phyloP scores from a whole-genome alignment of 2,329 filamentous ascomycete genomes.

The Neopestalotiopsis sp. region DNA sequence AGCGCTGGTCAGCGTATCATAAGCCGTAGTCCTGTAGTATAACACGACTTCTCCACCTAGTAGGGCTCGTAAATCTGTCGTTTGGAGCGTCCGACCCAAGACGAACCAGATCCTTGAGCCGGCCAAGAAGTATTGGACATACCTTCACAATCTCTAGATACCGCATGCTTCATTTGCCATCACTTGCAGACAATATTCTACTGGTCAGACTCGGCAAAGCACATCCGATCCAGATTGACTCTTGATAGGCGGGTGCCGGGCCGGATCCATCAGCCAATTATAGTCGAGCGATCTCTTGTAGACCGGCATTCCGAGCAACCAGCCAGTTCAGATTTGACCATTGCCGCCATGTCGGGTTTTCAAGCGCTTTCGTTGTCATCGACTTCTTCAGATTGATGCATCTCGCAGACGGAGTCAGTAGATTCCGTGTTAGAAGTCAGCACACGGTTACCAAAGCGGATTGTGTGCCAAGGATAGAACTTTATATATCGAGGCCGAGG shows the following conservation, averaged over 20 bases:
- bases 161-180: neutral
- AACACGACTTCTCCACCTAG: neutral
- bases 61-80: neutral
- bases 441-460: no score
- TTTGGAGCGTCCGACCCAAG: neutral
- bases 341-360: neutral
- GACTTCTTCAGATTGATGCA: no score
- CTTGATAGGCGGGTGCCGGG: neutral
- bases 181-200: neutral
- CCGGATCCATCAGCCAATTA: neutral
- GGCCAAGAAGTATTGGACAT: neutral
- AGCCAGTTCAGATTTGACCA: neutral
- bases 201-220: neutral
- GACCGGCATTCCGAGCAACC: neutral
- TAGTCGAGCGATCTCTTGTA: neutral
- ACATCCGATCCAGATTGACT: neutral
- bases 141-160: neutral
- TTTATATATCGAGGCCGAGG: no score
- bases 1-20: no score
- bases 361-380: no score
- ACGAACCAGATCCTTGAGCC: neutral
- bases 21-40: neutral
- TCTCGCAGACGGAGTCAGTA: no score
- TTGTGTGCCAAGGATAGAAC: no score
- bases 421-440: no score